These are phyloP conservation scores for Mimosa pudica DNA, from an alignment of 306 rosid species.

Conservation along the genomic window DNA sequence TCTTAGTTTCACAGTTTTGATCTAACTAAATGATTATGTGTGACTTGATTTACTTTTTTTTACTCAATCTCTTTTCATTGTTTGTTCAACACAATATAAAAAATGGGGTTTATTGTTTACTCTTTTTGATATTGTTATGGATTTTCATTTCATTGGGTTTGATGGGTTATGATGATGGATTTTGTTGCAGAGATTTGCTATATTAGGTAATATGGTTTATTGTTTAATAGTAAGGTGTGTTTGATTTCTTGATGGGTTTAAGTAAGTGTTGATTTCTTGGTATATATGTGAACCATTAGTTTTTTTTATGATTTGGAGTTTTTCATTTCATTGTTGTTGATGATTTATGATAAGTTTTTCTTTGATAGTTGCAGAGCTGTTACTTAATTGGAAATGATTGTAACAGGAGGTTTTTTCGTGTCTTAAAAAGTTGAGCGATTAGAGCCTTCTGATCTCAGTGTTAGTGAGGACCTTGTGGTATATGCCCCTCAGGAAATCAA, in stretches of 20 bases:
- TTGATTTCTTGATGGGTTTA: neutral
- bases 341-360: neutral
- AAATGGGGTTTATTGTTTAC: too few relatives aligned
- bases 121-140: too few relatives aligned
- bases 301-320: neutral
- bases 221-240: neutral
- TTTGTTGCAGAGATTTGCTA: neutral
- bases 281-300: neutral
- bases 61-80: too few relatives aligned
- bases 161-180: too few relatives aligned
- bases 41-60: too few relatives aligned
- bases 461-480: conserved; percentile 89
- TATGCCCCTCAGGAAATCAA: conserved; percentile 90
- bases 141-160: too few relatives aligned
- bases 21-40: too few relatives aligned
- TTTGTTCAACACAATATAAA: too few relatives aligned
- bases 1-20: too few relatives aligned
- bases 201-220: neutral
- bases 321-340: neutral
- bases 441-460: conserved; percentile 81
- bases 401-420: conserved; percentile 75
- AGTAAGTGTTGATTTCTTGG: neutral
- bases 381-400: conserved; percentile 90
- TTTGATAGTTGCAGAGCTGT: conserved; percentile 43
- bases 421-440: conserved; percentile 92